Evolutionary conservation across 495 filamentous ascomycete genomes (phyloP), one percentile per base, ranked within the genome.

Genomic region (Penicillium simplicissimum): DNA sequence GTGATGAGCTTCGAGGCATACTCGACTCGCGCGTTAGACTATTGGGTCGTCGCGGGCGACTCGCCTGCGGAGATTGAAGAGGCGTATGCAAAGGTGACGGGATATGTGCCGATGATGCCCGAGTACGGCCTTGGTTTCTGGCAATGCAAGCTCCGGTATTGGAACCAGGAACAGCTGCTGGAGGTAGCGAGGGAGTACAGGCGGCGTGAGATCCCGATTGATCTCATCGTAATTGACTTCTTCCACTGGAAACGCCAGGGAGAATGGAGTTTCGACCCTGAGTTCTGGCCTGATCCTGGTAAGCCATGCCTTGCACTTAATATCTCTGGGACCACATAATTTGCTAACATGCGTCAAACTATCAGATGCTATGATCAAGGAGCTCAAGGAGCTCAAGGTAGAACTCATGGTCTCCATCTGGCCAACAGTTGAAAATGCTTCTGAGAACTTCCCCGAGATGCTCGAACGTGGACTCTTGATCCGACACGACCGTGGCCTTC

Each of bases 201-300:
- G 23, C 67, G 70, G 53, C 75, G 84, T 4, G 61, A 79, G 1
- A 66, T 86, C 3, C 82, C 82, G 1, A 59, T 85, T 34, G 82
- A 86, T 63, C 52, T 87, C n/a, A 84, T 86, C 37, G 84, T 86
- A 7, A 69, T 81, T 54, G 84, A 87, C 58, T 86, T 82, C 70
- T 86, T 87, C 62, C 84, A 87, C 61, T 87, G 84, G 84, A 78
- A 77, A 11, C 68, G 75, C n/a, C 81, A 87, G 60, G 84, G 84
- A 14, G 81, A 84, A 52, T 86, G 82, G 82, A 79, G 69, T 21
- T 86, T 87, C 62, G 84, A 87, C 60, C 72, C 78, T 14, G 70
- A 75, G 31, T 85, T 77, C 65, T 87, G 82, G 83, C 84, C 84
- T 8, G 81, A 87, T 64, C 79, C 80, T 35, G 75, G 78, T 76